Evolutionary conservation across 2,329 filamentous ascomycete genomes (phyloP).

Genomic region (Calonectria ilicicola): DNA sequence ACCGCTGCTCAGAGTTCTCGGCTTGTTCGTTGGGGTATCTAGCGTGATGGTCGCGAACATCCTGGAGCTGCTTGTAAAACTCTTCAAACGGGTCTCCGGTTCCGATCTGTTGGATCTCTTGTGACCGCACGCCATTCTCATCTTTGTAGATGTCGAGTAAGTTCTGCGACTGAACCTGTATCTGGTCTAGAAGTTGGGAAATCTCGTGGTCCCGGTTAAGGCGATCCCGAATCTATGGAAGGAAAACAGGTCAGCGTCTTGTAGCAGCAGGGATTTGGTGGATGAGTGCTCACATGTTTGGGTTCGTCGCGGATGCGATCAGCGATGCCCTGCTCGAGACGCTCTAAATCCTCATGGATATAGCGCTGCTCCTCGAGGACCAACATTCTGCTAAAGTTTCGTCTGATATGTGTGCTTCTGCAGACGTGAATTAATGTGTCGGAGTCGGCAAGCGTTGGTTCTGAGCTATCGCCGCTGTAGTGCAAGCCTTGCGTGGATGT

Average conservation of each 20-base stretch:
- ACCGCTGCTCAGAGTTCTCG: slow-evolving; percentile 93
- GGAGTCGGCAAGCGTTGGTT: not conserved
- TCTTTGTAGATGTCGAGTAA: slow-evolving; percentile 89
- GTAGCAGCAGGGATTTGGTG: not conserved
- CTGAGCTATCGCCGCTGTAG: not conserved
- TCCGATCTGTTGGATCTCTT: slow-evolving; percentile 86
- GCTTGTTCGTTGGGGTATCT: slow-evolving; percentile 94
- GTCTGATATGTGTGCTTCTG: not conserved
- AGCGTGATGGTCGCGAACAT: slow-evolving; percentile 88
- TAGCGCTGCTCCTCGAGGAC: slow-evolving; percentile 93
- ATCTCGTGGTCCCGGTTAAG: slow-evolving; percentile 94
- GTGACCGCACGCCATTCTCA: slow-evolving; percentile 75
- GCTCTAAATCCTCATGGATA: slow-evolving; percentile 95
- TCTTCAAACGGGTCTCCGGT: slow-evolving; percentile 89
- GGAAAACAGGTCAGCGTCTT: slow-evolving; percentile 36
- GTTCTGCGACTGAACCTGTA: slow-evolving; percentile 85
- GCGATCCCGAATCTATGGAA: slow-evolving; percentile 82
- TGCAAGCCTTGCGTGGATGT: not conserved
- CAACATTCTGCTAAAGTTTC: slow-evolving; percentile 69
- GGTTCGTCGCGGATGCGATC: slow-evolving; percentile 92
- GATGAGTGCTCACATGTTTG: slow-evolving; percentile 74
- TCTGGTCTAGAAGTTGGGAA: slow-evolving; percentile 85
- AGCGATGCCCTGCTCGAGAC: slow-evolving; percentile 92
- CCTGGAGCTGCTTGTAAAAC: slow-evolving; percentile 87
- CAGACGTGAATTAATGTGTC: too few species aligned